Evolutionary conservation across 257 asterid genomes (phyloP), one percentile per base, ranked within the genome.

Genomic region (Scutellaria minor): DNA sequence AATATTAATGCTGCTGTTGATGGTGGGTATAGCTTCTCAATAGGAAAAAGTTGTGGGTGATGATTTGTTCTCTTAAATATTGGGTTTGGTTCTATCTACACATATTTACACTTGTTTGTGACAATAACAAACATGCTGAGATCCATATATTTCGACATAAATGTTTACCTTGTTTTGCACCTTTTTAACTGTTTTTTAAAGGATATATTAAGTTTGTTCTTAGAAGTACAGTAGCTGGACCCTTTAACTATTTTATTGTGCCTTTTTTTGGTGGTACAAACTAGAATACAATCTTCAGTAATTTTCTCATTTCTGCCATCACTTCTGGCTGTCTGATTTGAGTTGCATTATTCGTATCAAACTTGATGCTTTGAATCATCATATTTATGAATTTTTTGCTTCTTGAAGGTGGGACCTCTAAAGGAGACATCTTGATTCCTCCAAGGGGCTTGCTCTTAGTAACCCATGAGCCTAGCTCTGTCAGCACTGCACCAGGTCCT

Each of bases 381-480:
- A 5, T 53, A 46, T 60, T 44, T 9, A 35, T 44, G 18, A 27
- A 50, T 53, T 7, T 5, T 71, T 57, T 79, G 47, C 27, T 72
- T 74, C 58, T 55, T 60, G 12, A 37, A 83, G 87, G 83, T 67
- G 81, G 42, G 64, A 71, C 51, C 7, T 56, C 87, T 35, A 68
- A 69, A 63, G 81, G 83, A 65, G 85, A 68, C 76, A 48, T 80
- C 54, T 57, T 71, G 48, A 83, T 83, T 63, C 85, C 81, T 44
- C 85, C 87, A 22, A 78, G 22, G 77, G 86, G 84, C 75, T 69
- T 83, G 71, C 77, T 80, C 50, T 77, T 84, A 64, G 84, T 79
- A 54, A 81, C 86, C 79, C 88, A 81, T 1, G 88, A 79, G 75
- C 84, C 88, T 48, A 71, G 18, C 46, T 56, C 80, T 45, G 86